Percentiles rank a stretch among this genome's conserved stretches.
Evolutionary conservation across 179 eudicot species (phyloP).

Genomic region (Carnegiea gigantea): DNA sequence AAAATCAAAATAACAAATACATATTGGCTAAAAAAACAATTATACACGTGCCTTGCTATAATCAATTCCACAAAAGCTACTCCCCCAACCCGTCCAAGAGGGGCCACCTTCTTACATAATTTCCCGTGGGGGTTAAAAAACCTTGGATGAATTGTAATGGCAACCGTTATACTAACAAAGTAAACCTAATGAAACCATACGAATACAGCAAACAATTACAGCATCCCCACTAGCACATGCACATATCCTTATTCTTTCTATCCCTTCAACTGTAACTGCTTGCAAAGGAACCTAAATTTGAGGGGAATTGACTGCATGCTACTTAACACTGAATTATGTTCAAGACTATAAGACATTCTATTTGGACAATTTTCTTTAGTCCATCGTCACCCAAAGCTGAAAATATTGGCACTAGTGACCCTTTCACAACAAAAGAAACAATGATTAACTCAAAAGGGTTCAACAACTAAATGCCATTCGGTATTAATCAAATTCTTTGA

Average conservation of each 20-base stretch:
- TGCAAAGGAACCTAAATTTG: background rate
- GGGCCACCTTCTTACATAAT: background rate
- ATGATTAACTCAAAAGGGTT: too few species aligned
- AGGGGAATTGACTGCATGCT: background rate
- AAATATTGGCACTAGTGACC: background rate
- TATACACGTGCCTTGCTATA: background rate
- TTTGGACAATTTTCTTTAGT: background rate
- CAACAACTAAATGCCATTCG: too few species aligned
- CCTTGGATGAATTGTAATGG: background rate
- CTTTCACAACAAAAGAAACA: background rate
- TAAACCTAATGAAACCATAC: too few species aligned
- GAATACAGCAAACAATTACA: too few species aligned
- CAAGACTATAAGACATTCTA: background rate
- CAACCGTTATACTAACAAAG: background rate
- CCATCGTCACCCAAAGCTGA: background rate
- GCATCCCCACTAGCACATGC: too few species aligned
- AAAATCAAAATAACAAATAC: background rate
- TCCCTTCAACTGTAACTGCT: background rate
- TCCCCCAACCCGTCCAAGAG: background rate
- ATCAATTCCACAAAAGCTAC: background rate
- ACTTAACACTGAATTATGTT: background rate
- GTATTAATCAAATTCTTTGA: background rate
- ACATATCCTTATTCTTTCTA: background rate
- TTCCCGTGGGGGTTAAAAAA: too few species aligned
- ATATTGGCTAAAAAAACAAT: background rate